Conservation (phyloP, 202 grass and related monocot species). For the Zoysia matrella region DNA sequence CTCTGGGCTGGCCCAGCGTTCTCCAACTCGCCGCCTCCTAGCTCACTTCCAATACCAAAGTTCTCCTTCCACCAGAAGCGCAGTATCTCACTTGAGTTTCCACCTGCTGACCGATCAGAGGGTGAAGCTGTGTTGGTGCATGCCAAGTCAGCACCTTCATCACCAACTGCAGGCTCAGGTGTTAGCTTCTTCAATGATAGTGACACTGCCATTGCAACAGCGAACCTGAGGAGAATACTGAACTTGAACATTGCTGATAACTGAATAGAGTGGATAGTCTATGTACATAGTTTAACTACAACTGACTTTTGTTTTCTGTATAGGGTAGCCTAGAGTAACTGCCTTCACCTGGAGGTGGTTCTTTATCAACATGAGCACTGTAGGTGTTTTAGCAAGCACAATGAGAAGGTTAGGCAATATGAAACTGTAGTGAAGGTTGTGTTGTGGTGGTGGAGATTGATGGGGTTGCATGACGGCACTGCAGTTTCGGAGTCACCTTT, state of each 20-base stretch:
- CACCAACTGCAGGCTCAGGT: conserved; percentile 53
- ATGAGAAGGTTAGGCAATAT: conserved; percentile 24
- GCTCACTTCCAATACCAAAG: too few relatives aligned
- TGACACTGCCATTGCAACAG: conserved; percentile 59
- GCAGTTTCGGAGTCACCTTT: conserved; percentile 44
- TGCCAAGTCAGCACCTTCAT: conserved; percentile 80
- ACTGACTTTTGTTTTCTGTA: conserved; percentile 45
- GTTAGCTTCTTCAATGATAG: conserved; percentile 43
- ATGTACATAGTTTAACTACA: conserved; percentile 55
- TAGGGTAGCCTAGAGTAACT: conserved; percentile 40
- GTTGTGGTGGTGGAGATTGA: conserved; percentile 20
- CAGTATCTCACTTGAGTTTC: conserved; percentile 71
- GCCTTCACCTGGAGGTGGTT: conserved; percentile 8
- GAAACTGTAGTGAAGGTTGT: conserved; percentile 39
- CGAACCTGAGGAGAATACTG: conserved; percentile 95
- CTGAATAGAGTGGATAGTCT: conserved; percentile 26
- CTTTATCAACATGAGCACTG: conserved; percentile 26
- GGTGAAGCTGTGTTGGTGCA: conserved; percentile 42
- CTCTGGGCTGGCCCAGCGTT: conserved; percentile 1
- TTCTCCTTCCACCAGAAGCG: too few relatives aligned
- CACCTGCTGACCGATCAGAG: conserved; percentile 31
- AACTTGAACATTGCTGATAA: conserved; percentile 59
- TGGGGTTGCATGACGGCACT: conserved; percentile 19
- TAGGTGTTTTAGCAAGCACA: conserved; percentile 47
- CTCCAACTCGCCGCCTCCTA: too few relatives aligned